These are phyloP conservation scores for Tricholomella constricta DNA, from an alignment of 768 basidiomycete species.

Conservation along the genomic window DNA sequence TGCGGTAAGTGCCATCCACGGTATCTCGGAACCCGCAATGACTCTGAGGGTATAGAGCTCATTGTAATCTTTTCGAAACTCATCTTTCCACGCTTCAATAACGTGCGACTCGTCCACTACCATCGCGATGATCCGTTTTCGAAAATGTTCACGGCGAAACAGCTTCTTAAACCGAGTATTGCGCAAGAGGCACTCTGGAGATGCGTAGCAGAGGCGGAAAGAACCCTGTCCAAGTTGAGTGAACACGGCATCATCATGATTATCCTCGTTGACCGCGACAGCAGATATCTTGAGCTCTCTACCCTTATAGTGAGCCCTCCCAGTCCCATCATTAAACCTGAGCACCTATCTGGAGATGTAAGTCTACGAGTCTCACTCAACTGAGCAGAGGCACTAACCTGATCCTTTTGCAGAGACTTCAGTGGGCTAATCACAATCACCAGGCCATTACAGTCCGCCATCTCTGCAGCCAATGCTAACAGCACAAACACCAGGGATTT, in stretches of 20 bases:
- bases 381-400: background rate
- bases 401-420: slow-evolving; percentile 16
- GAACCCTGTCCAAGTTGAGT: slow-evolving; percentile 5
- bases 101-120: slow-evolving; percentile 37
- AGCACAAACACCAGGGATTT: slow-evolving; percentile 13
- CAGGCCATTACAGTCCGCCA: background rate
- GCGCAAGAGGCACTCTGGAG: slow-evolving; percentile 12
- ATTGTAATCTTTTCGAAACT: slow-evolving; percentile 27
- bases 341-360: background rate
- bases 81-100: slow-evolving; percentile 33
- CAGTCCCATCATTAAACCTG: background rate
- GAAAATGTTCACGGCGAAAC: slow-evolving; percentile 30
- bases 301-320: background rate
- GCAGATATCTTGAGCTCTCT: slow-evolving; percentile 8
- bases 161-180: slow-evolving; percentile 16
- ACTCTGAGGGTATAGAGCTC: slow-evolving; percentile 21
- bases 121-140: slow-evolving; percentile 21
- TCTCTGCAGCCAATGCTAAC: slow-evolving; percentile 11
- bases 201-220: slow-evolving; percentile 14
- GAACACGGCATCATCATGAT: slow-evolving; percentile 8
- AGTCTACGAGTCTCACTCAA: background rate
- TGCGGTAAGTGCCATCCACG: slow-evolving; percentile 29
- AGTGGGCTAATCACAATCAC: slow-evolving; percentile 16
- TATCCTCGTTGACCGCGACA: slow-evolving; percentile 19
- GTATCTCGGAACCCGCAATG: slow-evolving; percentile 29